A percentile compares a stretch with the other conserved stretches of the same genome.
phyloP scores from a whole-genome alignment of 2,329 filamentous ascomycete species.

The Cladorrhinum sp. region DNA sequence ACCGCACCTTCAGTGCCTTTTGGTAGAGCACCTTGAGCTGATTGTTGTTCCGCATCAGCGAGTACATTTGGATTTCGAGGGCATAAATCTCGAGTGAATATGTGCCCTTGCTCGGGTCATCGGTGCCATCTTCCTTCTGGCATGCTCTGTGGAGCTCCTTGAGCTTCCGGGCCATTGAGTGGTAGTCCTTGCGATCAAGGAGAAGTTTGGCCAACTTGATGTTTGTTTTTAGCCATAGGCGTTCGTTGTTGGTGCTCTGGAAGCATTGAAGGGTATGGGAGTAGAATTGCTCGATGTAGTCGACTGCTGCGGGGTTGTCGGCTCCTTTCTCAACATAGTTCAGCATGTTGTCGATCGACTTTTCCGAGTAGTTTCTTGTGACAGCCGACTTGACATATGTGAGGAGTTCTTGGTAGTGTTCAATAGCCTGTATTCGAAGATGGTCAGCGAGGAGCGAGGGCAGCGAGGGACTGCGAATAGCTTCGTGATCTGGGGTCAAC shows the following conservation, averaged over 20 bases:
- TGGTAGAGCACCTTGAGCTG: slow-evolving; percentile 91
- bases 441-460: background rate
- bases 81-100: slow-evolving; percentile 96
- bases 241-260: slow-evolving; percentile 95
- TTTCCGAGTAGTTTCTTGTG: slow-evolving; percentile 97
- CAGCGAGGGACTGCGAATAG: no score
- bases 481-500: background rate
- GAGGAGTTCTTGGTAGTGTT: slow-evolving; percentile 91
- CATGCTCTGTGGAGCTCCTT: slow-evolving; percentile 86
- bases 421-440: slow-evolving; percentile 62
- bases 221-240: slow-evolving; percentile 96
- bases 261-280: slow-evolving; percentile 90
- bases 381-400: slow-evolving; percentile 97
- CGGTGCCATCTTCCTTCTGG: slow-evolving; percentile 78
- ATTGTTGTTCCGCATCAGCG: slow-evolving; percentile 95
- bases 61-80: slow-evolving; percentile 97
- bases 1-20: slow-evolving; percentile 84
- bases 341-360: slow-evolving; percentile 99
- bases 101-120: slow-evolving; percentile 93
- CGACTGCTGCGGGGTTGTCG: slow-evolving; percentile 66
- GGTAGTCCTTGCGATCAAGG: slow-evolving; percentile 87
- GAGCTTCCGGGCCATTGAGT: slow-evolving; percentile 74
- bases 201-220: slow-evolving; percentile 92
- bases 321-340: slow-evolving; percentile 95
- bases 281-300: slow-evolving; percentile 93